Base-by-base conservation (phyloP, 2,329 filamentous ascomycete species). In the Neonectria coccinea region DNA sequence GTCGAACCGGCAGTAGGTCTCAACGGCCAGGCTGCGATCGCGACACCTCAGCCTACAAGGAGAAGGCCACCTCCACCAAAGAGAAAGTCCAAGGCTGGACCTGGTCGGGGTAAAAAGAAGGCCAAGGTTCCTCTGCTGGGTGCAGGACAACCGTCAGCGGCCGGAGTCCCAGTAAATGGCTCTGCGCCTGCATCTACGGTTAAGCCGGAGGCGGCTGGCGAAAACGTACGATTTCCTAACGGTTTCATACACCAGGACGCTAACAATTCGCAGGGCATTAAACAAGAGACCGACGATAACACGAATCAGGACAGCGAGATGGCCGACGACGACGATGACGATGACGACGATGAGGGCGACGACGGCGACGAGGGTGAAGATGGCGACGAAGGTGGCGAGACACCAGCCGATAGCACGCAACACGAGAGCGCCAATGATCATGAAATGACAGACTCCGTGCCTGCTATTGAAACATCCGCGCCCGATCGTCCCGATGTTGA, bases 61-160 rank as follows among this genome's bases (percentile, higher is more conserved):
- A 88, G 90, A 75, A 88, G 91, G 65, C 90, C 91, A 0, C 91
- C 90, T 29, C 91, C 92, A 1, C 92, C 92, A 0, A 94, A 93
- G 77, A 90, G 92, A 77, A 97, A 95, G 83, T 84, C 87, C 52
- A 94, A 92, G 78, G 91, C 79, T 29, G 84, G 92, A 0, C 89
- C 92, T 39, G 93, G 93, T 8, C 88, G 93, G 67, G 92, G 92
- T 16, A 86, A 89, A 67, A 95, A 91, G 84, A 94, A 92, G 86
- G 92, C 90, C 79, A 93, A 90, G 76, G 76, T 82, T 71, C 80
- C 80, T 16, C 65, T 81, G 12, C 79, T 80, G 2, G 73, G 77
- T 11, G 73, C 77, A 25, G 77, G 74, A 3, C 78, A 81, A 71
- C 56, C 67, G 20, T 56, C 61, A 3, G 60, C 66, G 10, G 58